A percentile compares a stretch with the other conserved stretches of the same genome.
phyloP scores from a whole-genome alignment of 1,139 yeast genomes.

The Candida frijolesensis region DNA sequence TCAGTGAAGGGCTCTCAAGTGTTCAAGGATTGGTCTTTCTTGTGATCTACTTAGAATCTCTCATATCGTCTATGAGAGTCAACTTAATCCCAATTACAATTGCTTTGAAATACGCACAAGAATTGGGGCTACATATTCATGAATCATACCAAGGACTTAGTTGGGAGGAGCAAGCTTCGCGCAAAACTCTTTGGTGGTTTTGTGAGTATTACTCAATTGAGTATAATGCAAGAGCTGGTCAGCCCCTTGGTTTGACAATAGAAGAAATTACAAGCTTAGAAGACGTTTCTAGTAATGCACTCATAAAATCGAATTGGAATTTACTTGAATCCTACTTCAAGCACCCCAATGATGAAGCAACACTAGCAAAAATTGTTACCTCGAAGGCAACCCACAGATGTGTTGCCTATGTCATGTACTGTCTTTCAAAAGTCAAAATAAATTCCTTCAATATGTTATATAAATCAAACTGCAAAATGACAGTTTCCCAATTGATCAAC shows the following conservation, averaged over 20 bases:
- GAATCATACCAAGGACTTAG: constrained; percentile 49
- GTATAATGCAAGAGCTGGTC: constrained; percentile 55
- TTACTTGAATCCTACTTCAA: constrained; percentile 8
- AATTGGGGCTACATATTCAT: constrained; percentile 64
- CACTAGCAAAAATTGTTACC: constrained; percentile 8
- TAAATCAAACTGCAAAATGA: constrained; percentile 19
- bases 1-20: constrained; percentile 52
- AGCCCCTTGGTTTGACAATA: constrained; percentile 57
- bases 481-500: constrained; percentile 16
- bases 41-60: constrained; percentile 45
- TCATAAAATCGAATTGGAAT: constrained; percentile 10
- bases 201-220: constrained; percentile 57
- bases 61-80: constrained; percentile 41
- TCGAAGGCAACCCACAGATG: constrained; percentile 11
- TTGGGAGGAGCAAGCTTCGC: constrained; percentile 35
- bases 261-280: constrained; percentile 43
- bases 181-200: constrained; percentile 56
- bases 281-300: constrained; percentile 7
- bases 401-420: constrained; percentile 19
- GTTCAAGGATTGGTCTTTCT: constrained; percentile 52
- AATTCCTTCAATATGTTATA: constrained; percentile 30
- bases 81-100: constrained; percentile 49
- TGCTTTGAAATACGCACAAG: constrained; percentile 61
- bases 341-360: constrained; percentile 4
- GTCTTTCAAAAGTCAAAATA: constrained; percentile 28